Evolutionary conservation across 306 rosid genomes (phyloP), one percentile per base, ranked within the genome.

Genomic region (Canavalia gladiata): DNA sequence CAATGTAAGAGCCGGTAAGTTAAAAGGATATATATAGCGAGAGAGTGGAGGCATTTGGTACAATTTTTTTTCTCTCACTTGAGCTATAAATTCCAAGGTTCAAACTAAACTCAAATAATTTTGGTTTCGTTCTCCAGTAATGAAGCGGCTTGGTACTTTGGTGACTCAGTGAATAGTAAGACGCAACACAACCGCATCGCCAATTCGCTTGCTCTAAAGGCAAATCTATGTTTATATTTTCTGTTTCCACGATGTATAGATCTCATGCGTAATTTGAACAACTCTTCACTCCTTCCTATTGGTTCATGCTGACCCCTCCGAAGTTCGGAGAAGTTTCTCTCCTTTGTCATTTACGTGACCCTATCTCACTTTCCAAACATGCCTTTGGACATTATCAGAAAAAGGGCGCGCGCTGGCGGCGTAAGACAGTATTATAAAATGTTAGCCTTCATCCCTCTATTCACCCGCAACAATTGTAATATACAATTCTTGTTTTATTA

Each of bases 141-240:
- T 64, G 50, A 3, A 41, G 50, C 11, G 1, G 51, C 52, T 64
- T 30, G 18, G 79, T 73, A 64, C 2, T 39, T 73, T 74, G 84
- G 51, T 74, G 80, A 81, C 69, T 74, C 43, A 5, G n/a, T 52
- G 10, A 10, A 3, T 30, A 33, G 12, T n/a, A 34, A 49, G 47
- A 71, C 30, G 1, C 30, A 2, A 41, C 11, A 30, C 6, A 41
- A 9, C 46, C 6, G 3, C 76, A 34, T 68, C 54, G 5, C 60
- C 7, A 28, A 62, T 81, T 70, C 43, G 65, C 63, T 11, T 49
- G 33, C 18, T 35, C 43, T 50, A 79, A 79, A 80, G 83, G 35
- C 72, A 71, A 34, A 59, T 50, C 56, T 50, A 59, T 59, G 45
- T 31, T 63, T 18, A 2, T 7, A 49, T 59, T 70, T 49, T 45